A percentile compares a stretch with the other conserved stretches of the same genome.
Evolutionary conservation across 345 rosid genomes (phyloP).

Genomic region (Chamaenerion angustifolium): DNA sequence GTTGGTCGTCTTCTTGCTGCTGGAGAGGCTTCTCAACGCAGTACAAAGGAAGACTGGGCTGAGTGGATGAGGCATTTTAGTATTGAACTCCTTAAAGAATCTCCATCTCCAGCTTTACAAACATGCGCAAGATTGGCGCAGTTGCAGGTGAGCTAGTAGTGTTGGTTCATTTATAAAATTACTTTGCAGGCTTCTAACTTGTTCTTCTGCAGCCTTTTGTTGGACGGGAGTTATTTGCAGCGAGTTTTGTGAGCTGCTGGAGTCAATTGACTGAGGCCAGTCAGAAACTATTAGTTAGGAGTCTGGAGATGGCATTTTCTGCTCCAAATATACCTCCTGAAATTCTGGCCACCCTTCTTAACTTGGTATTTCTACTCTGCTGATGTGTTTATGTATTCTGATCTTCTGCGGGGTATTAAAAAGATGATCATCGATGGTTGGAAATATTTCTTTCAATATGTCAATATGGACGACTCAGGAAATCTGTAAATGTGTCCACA

Average conservation of each 20-base stretch:
- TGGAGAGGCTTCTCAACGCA: conserved; percentile 99
- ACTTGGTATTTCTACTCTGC: conserved; percentile 42
- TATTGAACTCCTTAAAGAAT: conserved; percentile 91
- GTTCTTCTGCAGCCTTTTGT: conserved; percentile 69
- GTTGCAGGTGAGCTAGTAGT: conserved; percentile 43
- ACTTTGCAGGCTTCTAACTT: conserved; percentile 14
- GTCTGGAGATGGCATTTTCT: conserved; percentile 98
- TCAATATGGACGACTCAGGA: background rate
- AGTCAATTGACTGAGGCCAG: conserved; percentile 70
- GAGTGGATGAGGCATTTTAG: conserved; percentile 99
- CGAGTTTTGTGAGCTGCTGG: conserved; percentile 99
- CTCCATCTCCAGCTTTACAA: conserved; percentile 96
- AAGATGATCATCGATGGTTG: background rate
- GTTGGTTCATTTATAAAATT: conserved; percentile 5
- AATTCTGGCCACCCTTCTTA: conserved; percentile 90
- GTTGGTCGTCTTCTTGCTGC: conserved; percentile 81
- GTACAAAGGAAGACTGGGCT: conserved; percentile 99
- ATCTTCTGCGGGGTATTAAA: background rate
- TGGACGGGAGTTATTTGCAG: conserved; percentile 97
- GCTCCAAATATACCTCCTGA: conserved; percentile 97
- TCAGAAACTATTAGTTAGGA: conserved; percentile 82
- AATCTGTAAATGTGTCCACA: conserved; percentile 20
- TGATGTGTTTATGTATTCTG: background rate
- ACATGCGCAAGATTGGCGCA: conserved; percentile 97
- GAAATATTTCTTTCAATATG: background rate